phyloP scores from a whole-genome alignment of 305 asterid genomes.

The Fraxinus dipetala region DNA sequence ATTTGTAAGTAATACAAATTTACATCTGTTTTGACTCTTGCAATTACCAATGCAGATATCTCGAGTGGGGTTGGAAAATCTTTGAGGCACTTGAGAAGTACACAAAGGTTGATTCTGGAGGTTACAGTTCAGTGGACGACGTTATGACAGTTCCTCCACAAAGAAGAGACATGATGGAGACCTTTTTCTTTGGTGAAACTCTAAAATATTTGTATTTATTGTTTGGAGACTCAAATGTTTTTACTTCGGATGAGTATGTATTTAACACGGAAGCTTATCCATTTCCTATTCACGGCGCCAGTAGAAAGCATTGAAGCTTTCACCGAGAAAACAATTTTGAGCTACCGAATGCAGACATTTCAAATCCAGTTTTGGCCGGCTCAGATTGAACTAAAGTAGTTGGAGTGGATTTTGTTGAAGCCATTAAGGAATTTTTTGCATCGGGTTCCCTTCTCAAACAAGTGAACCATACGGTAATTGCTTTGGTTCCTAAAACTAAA shows the following conservation, averaged over 20 bases:
- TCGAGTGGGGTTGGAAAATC: conserved; percentile 93
- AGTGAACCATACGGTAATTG: too few species aligned
- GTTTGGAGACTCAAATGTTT: conserved; percentile 48
- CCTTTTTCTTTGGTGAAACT: conserved; percentile 92
- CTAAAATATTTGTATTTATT: conserved; percentile 77
- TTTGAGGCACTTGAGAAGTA: conserved; percentile 91
- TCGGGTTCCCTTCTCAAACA: too few species aligned
- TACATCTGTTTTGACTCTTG: conserved; percentile 14
- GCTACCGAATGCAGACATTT: conserved; percentile 9
- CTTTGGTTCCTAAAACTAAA: too few species aligned
- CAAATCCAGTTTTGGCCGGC: conserved; percentile 13
- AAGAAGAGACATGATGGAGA: conserved; percentile 96
- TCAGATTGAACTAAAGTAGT: background rate
- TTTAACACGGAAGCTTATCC: conserved; percentile 98
- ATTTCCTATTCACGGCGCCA: conserved; percentile 53
- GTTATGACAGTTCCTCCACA: conserved; percentile 76
- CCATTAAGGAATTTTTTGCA: too few species aligned
- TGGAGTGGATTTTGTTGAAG: too few species aligned
- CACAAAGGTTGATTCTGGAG: conserved; percentile 80
- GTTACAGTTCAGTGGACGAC: conserved; percentile 85
- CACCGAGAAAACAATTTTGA: conserved; percentile 3
- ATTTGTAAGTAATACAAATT: background rate
- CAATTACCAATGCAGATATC: conserved; percentile 55
- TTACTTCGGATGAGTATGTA: conserved; percentile 83
- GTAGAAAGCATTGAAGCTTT: conserved; percentile 33